Evolutionary conservation across 768 basidiomycete species (phyloP), one percentile per base, ranked within the genome.

Genomic region (Collybia sordida): DNA sequence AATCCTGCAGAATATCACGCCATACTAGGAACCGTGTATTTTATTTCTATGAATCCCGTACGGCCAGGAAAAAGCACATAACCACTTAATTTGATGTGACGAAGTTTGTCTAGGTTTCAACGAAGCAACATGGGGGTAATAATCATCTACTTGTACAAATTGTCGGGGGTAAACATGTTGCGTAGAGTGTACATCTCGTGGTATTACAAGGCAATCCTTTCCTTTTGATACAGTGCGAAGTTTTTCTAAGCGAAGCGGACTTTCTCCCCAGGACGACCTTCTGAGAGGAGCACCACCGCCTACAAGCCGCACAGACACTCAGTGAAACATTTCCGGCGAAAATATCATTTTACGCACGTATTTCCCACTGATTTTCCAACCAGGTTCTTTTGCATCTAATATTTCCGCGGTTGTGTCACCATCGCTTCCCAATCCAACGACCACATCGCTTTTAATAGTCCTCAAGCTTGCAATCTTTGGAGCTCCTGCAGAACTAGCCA

Each of bases 341-440:
- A n/a, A 51, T 2, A 1, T 49, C 6, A 39, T 17, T 40, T 54
- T 15, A 78, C 90, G 72, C 65, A 93, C 93, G 62, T 93, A 95
- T 91, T 95, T 94, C 41, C 93, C 93, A 43, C 90, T 91, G 61
- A 97, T 96, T 74, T 93, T 95, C 95, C 95, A 98, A 43, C 95
- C 95, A 15, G 88, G 83, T 62, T 97, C 93, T 22, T 80, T 77
- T 59, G 87, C 75, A 66, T 96, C 91, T n/a, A 97, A 74, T 49
- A 75, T 78, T 65, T 91, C 88, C 2, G 90, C 91, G 31, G 83
- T 69, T 39, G 72, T 72, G 55, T 91, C 88, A 3, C 86, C 85
- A 9, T 86, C 69, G 6, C 74, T 64, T 28, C 88, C 89, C 22
- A 93, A 72, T 5, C 91, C 91, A 37, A 96, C 93, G 3, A 98